These are phyloP conservation scores for Trichoderma arundinaceum DNA, from an alignment of 2,329 filamentous ascomycete genomes.

Conservation along the genomic window DNA sequence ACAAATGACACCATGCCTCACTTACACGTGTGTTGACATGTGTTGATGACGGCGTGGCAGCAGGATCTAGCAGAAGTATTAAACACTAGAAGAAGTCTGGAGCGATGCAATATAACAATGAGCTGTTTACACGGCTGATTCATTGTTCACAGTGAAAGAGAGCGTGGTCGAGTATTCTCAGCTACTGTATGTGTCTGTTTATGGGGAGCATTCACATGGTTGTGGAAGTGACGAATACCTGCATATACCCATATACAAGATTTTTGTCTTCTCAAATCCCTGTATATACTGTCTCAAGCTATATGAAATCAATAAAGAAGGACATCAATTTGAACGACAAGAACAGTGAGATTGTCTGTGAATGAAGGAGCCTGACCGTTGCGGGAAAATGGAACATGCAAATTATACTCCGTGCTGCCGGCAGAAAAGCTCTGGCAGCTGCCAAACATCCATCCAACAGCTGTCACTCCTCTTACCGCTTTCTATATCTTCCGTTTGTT, in stretches of 20 bases:
- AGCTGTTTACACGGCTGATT: background rate
- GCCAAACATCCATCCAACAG: background rate
- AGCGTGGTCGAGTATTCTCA: background rate
- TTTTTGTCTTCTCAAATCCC: background rate
- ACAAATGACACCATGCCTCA: background rate
- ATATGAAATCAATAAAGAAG: background rate
- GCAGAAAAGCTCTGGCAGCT: constrained; percentile 7
- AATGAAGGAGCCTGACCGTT: background rate
- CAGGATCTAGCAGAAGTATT: no score
- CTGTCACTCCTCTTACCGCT: background rate
- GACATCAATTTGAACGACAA: no score
- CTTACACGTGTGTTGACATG: constrained; percentile 11
- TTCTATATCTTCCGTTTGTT: background rate
- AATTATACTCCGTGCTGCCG: background rate
- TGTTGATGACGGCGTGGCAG: background rate
- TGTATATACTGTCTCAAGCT: background rate
- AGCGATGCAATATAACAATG: background rate
- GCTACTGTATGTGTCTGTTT: no score
- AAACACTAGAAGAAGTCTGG: background rate
- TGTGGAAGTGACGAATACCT: background rate
- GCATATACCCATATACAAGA: background rate
- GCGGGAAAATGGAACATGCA: background rate
- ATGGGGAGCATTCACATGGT: background rate
- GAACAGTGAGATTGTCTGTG: no score
- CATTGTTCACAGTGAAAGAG: background rate